These are phyloP conservation scores for Gaillardinia entomophila DNA, from an alignment of 805 yeast species.

Conservation along the genomic window DNA sequence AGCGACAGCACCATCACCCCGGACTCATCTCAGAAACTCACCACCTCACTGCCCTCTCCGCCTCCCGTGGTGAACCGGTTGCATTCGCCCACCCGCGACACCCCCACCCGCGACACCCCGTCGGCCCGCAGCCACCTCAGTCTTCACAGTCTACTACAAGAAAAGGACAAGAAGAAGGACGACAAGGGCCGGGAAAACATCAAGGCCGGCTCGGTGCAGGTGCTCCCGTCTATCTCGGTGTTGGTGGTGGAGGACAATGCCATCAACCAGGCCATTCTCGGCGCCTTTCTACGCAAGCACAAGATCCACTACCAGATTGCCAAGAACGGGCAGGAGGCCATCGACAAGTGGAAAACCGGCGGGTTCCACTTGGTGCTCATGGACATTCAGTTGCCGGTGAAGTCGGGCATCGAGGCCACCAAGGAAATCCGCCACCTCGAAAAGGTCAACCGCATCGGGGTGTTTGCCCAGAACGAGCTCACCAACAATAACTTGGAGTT, in stretches of 20 bases:
- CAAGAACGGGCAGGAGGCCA: constrained; percentile 90
- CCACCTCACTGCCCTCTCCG: too few species aligned
- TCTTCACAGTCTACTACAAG: neutral
- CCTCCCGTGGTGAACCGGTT: constrained; percentile 4
- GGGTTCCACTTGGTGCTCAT: constrained; percentile 91
- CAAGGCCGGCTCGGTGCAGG: constrained; percentile 45
- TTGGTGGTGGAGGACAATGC: constrained; percentile 94
- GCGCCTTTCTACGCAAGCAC: constrained; percentile 80
- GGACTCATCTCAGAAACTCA: too few species aligned
- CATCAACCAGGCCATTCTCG: constrained; percentile 87
- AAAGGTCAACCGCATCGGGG: constrained; percentile 72
- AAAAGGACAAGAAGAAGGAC: neutral
- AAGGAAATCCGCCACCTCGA: constrained; percentile 86
- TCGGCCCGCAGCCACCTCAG: neutral
- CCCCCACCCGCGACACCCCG: too few species aligned
- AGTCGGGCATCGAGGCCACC: constrained; percentile 94
- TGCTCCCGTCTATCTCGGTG: constrained; percentile 84
- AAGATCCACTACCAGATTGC: constrained; percentile 82
- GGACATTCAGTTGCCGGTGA: constrained; percentile 96
- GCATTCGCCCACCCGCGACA: constrained; percentile 4
- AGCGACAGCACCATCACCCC: constrained; percentile 6
- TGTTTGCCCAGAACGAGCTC: constrained; percentile 41
- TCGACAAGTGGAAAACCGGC: constrained; percentile 90
- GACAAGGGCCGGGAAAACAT: neutral
- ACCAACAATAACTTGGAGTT: constrained; percentile 11